Base-by-base conservation (phyloP, 1,139 yeast species). In the Geotrichum phurueaensis region DNA sequence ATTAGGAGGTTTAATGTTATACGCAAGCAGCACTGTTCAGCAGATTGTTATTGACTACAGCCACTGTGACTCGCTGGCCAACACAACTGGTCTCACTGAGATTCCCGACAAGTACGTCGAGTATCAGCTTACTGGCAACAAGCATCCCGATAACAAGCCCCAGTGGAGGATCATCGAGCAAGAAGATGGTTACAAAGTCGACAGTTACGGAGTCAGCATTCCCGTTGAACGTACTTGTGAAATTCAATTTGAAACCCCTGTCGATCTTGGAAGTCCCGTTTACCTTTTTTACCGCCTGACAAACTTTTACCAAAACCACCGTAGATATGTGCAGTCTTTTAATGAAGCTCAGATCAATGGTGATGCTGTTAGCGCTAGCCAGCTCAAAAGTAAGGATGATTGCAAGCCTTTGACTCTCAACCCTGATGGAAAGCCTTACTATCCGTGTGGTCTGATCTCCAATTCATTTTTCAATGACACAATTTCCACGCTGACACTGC, bases 391-490 rank as follows among this genome's bases (percentile, higher is more conserved):
- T 67, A 96, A 95, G 57, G 94, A 88, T 70, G 89, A 88, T 71
- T 94, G 99, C 77, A 82, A 89, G 70, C 99, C 99, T 2, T 79
- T 94, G 69, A 79, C 86, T 2, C 70, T 79, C 10, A 79, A 84
- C 66, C 71, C 69, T 0, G 80, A 85, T 51, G 89, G 78, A 62
- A 69, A 67, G 66, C 84, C 82, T 31, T 80, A 83, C 66, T 94
- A 94, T 72, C 99, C 99, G 9, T 94, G 99, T 76, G 99, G 99
- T 0, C 79, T 94, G 64, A 92, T 94, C 71, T 97, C 99, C 58
- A 94, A 94, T 75, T 87, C 98, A 0, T 73, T 85, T 71, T 94
- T 94, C 77, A 94, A 95, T 74, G 99, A 94, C 70, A 87, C 97
- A 1, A 86, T 79, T 69, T 71, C 83, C 2, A 72, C 78, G 15